Base-by-base conservation (phyloP, 2,329 filamentous ascomycete species). In the Fusarium falciforme region DNA sequence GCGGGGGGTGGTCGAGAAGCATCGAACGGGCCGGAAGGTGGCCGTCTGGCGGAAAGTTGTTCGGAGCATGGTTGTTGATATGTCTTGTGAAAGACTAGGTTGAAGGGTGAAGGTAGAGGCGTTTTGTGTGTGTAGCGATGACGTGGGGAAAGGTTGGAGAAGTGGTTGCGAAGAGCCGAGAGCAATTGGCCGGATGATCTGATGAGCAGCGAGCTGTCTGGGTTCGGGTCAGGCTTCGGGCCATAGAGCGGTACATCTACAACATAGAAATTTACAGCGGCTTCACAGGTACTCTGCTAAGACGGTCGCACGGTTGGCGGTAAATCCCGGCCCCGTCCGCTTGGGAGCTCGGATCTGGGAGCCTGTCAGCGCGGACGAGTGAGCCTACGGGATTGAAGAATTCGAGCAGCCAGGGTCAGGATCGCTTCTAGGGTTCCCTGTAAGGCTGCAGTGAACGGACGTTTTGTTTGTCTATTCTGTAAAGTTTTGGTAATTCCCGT, bases 1-100 rank as follows among this genome's bases (percentile, higher is more conserved):
- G 81, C 89, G 87, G 76, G 87, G 83, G 67, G 91, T 89, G 74
- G 88, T 90, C 71, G 91, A 88, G 85, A 94, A 93, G 77, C 90
- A 87, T 67, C 82, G 85, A 77, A 89, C 85, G 79, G 90, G 87
- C 81, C 88, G 86, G 80, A 87, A 82, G 76, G 86, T 81, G 73
- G 87, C 86, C 78, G 87, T 84, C 83, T 89, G 89, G 82, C 85
- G 82, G 80, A 91, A 83, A 76, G 88, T 84, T 81, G 91, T 90
- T 82, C 92, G 91, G 80, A 93, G 88, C 93, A 95, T 95, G 66
- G 66, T 83, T 80, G 68, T 60, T 33, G 65, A 68, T 70, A 64
- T 49, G 61, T 62, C 35, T 64, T 55, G 44, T 42, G 57, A 67
- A 33, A 58, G 61, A 59, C 44, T 33, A 63, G 59, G 64, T 60